phyloP scores from a whole-genome alignment of 192 early-diverging fungal species.

The Podila epigama region DNA sequence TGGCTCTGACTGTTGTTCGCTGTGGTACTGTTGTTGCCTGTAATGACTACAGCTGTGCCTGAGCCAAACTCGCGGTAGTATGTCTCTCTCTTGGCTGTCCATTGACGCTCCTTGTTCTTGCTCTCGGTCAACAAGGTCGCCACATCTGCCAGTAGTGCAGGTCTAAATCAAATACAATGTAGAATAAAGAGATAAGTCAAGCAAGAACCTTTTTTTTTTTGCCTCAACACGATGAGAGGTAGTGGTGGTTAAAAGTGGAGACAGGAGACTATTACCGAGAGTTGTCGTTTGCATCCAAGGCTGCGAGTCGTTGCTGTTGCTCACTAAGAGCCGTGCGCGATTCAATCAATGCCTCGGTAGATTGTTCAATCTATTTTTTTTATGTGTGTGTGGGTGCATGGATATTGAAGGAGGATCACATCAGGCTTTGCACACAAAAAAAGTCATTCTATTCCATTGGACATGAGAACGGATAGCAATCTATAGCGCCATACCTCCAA shows the following conservation, averaged over 20 bases:
- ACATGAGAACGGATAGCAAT: too few species aligned
- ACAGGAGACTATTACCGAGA: neutral
- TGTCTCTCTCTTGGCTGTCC: slow-evolving; percentile 9
- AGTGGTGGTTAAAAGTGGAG: too few species aligned
- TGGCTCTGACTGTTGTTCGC: slow-evolving; percentile 21
- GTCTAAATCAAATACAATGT: neutral
- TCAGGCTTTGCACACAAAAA: too few species aligned
- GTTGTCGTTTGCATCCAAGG: neutral
- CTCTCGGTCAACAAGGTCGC: slow-evolving; percentile 8
- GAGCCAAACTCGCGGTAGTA: slow-evolving; percentile 22
- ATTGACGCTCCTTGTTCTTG: slow-evolving; percentile 15
- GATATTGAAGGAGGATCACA: too few species aligned
- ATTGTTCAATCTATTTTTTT: slow-evolving; percentile 1
- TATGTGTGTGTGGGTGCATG: too few species aligned
- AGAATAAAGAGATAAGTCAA: neutral
- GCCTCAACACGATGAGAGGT: too few species aligned
- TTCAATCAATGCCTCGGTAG: neutral
- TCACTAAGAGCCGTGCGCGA: slow-evolving; percentile 1
- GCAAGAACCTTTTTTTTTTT: neutral
- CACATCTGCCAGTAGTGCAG: slow-evolving; percentile 12
- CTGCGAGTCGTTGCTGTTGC: neutral
- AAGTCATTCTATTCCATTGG: too few species aligned
- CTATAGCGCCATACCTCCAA: neutral
- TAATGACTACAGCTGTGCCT: slow-evolving; percentile 11
- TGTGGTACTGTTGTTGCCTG: neutral